Conservation (phyloP, 805 yeast species). For the Metschnikowia baotianmanensis region DNA sequence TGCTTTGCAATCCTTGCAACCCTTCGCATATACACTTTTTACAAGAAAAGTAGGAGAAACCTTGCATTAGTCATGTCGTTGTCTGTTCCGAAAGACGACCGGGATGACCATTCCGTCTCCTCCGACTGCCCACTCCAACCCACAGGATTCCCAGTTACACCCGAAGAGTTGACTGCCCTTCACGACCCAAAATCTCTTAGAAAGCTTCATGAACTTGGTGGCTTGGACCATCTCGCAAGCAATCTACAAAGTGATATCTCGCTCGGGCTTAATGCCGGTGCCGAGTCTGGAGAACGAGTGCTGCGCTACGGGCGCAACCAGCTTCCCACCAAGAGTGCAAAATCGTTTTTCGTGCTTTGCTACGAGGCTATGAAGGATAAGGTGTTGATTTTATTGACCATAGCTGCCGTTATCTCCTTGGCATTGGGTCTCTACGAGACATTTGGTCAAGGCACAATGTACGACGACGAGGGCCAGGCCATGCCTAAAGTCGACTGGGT, state of each 20-base stretch:
- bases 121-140: constrained; percentile 20
- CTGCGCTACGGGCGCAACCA: constrained; percentile 64
- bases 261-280: constrained; percentile 39
- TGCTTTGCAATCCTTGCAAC: neutral
- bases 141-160: constrained; percentile 15
- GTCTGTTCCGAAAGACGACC: constrained; percentile 16
- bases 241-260: constrained; percentile 36
- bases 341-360: constrained; percentile 65
- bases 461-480: constrained; percentile 73
- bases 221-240: constrained; percentile 34
- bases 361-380: constrained; percentile 88
- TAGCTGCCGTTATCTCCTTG: constrained; percentile 87
- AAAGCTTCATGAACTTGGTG: constrained; percentile 44
- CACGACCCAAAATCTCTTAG: constrained; percentile 64
- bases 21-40: neutral
- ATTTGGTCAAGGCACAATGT: constrained; percentile 75
- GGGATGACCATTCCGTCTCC: constrained; percentile 17
- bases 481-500: constrained; percentile 95
- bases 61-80: constrained; percentile 17
- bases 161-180: constrained; percentile 40
- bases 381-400: constrained; percentile 74
- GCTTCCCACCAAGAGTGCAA: constrained; percentile 70
- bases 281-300: constrained; percentile 39
- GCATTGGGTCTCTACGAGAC: constrained; percentile 91
- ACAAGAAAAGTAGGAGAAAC: too few relatives aligned